Evolutionary conservation across 352 stramenopile species (phyloP).

Genomic region (Globisporangium carolinianum): DNA sequence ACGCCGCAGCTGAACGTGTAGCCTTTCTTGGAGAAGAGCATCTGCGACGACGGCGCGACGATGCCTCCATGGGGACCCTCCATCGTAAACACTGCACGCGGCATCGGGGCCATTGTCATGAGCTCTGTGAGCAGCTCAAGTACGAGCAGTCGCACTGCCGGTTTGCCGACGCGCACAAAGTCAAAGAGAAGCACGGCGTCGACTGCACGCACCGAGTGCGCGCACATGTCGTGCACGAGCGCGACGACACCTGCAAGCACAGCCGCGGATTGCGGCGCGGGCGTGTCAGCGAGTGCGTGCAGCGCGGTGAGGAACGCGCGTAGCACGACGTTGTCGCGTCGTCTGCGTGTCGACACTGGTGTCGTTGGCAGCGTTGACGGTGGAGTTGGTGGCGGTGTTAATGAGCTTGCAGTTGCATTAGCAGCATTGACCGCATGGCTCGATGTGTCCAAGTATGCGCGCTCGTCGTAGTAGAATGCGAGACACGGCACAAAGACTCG

Average conservation of each 20-base stretch:
- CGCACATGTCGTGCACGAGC: constrained; percentile 38
- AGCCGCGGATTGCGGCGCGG: constrained; percentile 14
- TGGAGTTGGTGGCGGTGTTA: not conserved
- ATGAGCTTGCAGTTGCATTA: not conserved
- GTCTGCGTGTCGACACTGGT: constrained; percentile 4
- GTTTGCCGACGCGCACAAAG: constrained; percentile 44
- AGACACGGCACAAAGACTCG: constrained; percentile 34
- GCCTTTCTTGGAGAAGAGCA: constrained; percentile 66
- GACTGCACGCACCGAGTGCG: constrained; percentile 47
- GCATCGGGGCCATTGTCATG: constrained; percentile 41
- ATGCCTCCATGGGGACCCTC: constrained; percentile 54
- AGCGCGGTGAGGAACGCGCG: constrained; percentile 43
- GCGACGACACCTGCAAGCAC: constrained; percentile 30
- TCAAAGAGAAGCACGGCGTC: constrained; percentile 71
- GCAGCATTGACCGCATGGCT: not conserved
- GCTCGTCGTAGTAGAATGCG: constrained; percentile 27
- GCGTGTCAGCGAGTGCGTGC: constrained; percentile 24
- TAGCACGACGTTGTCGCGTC: constrained; percentile 31
- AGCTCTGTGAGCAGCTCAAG: constrained; percentile 56
- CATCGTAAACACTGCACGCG: constrained; percentile 70
- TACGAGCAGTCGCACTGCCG: constrained; percentile 34
- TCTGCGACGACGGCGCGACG: constrained; percentile 44
- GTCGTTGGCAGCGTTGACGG: not conserved
- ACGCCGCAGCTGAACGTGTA: constrained; percentile 71
- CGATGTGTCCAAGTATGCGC: constrained; percentile 23